Evolutionary conservation across 2,329 filamentous ascomycete genomes (phyloP).

Genomic region (Talaromyces sp.): DNA sequence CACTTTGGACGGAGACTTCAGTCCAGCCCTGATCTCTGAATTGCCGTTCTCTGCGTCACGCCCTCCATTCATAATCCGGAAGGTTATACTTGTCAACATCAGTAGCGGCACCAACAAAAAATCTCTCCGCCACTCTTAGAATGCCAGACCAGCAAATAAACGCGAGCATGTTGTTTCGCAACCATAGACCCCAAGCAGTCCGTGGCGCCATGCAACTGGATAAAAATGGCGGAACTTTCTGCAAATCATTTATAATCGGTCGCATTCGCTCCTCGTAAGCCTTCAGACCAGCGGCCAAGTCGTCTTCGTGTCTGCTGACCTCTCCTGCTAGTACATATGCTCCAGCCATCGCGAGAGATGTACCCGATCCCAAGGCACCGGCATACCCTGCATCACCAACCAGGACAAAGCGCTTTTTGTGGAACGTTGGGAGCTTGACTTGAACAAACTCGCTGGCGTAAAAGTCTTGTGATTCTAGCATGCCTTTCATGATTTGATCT

Average conservation of each 20-base stretch:
- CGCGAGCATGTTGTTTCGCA: not conserved
- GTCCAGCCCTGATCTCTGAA: not conserved
- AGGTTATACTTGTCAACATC: not conserved
- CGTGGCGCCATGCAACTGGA: not conserved
- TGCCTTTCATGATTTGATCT: conserved; percentile 44
- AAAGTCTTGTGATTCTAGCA: conserved; percentile 41
- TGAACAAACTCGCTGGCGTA: conserved; percentile 48
- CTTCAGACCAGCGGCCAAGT: not conserved
- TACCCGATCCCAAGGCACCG: conserved; percentile 54
- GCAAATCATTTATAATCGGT: not conserved
- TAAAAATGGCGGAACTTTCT: not conserved
- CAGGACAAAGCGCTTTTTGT: conserved; percentile 49
- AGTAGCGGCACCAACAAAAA: not conserved
- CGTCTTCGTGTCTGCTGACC: conserved; percentile 22
- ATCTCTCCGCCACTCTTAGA: not conserved
- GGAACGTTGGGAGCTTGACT: conserved; percentile 49
- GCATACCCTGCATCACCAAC: conserved; percentile 57
- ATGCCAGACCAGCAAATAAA: not conserved
- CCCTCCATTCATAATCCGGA: not conserved
- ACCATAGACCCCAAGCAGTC: not conserved
- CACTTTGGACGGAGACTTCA: not conserved
- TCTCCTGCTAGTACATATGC: conserved; percentile 37
- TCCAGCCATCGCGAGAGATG: conserved; percentile 49
- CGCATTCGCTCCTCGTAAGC: not conserved
- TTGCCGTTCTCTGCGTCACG: not conserved